Evolutionary conservation across 1,284 basidiomycete species (phyloP).

Genomic region (Puccinia polysora): DNA sequence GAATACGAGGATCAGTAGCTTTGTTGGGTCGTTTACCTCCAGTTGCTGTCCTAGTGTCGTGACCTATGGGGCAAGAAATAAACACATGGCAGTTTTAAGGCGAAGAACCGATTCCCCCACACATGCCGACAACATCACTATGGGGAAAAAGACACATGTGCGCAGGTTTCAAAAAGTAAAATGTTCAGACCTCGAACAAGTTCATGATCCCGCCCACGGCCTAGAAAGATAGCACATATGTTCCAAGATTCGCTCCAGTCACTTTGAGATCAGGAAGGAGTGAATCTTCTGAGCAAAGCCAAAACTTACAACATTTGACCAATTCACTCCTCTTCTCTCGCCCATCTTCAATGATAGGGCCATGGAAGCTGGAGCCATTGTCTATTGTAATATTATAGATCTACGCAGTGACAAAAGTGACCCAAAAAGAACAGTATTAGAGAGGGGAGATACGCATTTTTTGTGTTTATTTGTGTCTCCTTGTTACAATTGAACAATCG

Average conservation of each 20-base stretch:
- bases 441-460: too few species aligned
- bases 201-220: conserved; percentile 77
- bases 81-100: too few species aligned
- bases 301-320: conserved; percentile 94
- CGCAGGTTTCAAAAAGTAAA: too few species aligned
- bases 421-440: too few species aligned
- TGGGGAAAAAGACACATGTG: too few species aligned
- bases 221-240: neutral
- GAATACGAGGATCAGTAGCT: too few species aligned
- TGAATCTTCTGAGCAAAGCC: neutral
- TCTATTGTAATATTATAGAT: too few species aligned
- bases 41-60: conserved; percentile 97
- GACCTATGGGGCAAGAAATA: conserved; percentile 57
- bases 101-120: too few species aligned
- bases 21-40: conserved; percentile 68
- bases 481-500: too few species aligned
- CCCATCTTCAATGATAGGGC: conserved; percentile 23
- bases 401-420: too few species aligned
- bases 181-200: conserved; percentile 40
- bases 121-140: too few species aligned
- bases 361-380: conserved; percentile 34
- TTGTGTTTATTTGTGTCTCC: too few species aligned
- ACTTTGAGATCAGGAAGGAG: neutral
- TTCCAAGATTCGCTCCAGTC: neutral
- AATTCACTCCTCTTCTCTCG: conserved; percentile 74